Evolutionary conservation across 192 early-diverging fungal genomes (phyloP).

Genomic region (Mortierella antarctica): DNA sequence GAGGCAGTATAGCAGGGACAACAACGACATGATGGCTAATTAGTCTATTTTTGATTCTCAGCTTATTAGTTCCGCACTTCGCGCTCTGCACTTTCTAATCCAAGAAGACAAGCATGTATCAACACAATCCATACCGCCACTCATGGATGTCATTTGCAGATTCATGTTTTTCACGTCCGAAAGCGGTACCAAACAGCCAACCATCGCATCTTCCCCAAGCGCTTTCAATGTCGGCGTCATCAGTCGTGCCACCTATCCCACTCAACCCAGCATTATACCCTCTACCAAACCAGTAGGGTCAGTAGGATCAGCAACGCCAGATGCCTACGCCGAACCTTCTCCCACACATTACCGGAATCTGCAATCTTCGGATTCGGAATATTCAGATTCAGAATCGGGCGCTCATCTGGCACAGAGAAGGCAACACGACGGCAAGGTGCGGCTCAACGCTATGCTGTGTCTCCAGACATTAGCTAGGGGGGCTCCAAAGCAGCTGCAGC

Average conservation of each 20-base stretch:
- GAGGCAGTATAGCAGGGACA: not conserved
- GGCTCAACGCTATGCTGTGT: constrained; percentile 65
- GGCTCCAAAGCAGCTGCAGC: constrained; percentile 60
- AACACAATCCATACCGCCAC: constrained; percentile 51
- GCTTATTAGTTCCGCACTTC: constrained; percentile 64
- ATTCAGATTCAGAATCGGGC: constrained; percentile 60
- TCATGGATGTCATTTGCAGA: constrained; percentile 58
- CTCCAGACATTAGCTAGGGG: constrained; percentile 59
- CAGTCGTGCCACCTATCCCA: constrained; percentile 26
- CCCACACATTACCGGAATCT: not conserved
- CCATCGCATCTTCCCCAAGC: not conserved
- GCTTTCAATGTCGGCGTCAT: constrained; percentile 20
- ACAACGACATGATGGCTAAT: too few species aligned
- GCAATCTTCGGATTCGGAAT: constrained; percentile 65
- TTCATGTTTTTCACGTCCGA: constrained; percentile 63
- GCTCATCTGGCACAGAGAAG: constrained; percentile 27
- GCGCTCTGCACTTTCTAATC: constrained; percentile 66
- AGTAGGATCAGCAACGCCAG: not conserved
- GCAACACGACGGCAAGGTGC: constrained; percentile 61
- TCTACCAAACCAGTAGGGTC: constrained; percentile 5
- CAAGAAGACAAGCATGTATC: constrained; percentile 60
- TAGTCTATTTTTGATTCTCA: constrained; percentile 6
- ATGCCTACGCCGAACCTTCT: not conserved
- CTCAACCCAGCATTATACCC: not conserved
- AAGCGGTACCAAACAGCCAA: not conserved